Conservation (phyloP, 2,329 filamentous ascomycete species). For the Xylariaceae sp. region DNA sequence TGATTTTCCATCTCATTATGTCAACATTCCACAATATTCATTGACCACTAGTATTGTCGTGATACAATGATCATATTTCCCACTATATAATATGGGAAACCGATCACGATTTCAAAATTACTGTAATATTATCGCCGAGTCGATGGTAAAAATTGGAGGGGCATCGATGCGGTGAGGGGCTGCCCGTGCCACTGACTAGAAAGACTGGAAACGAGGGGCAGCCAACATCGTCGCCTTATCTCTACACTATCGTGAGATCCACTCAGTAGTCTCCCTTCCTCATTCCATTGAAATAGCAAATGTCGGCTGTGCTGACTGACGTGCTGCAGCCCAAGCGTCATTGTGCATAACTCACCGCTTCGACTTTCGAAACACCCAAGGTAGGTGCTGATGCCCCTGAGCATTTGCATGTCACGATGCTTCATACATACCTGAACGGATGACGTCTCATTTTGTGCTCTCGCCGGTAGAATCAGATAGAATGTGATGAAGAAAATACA, state of each 20-base stretch:
- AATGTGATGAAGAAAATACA: too few relatives aligned
- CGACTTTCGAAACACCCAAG: neutral
- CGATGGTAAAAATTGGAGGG: neutral
- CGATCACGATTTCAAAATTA: neutral
- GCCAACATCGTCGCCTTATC: neutral
- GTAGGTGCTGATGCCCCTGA: too few relatives aligned
- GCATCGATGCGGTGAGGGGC: neutral
- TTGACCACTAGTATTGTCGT: neutral
- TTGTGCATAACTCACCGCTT: neutral
- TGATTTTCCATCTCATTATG: too few relatives aligned
- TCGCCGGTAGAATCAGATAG: too few relatives aligned
- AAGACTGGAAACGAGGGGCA: too few relatives aligned
- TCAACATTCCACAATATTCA: neutral
- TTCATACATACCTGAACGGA: too few relatives aligned
- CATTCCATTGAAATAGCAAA: neutral
- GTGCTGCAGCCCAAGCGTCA: neutral
- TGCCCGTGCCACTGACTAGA: neutral
- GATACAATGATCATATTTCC: neutral
- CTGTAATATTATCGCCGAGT: neutral
- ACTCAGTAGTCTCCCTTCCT: neutral
- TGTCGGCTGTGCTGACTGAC: neutral
- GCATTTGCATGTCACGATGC: too few relatives aligned
- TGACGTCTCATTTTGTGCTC: too few relatives aligned
- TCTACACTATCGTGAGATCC: neutral
- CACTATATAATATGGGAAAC: neutral